A percentile compares a stretch with the other conserved stretches of the same genome.
Evolutionary conservation across 2,329 filamentous ascomycete genomes (phyloP).

Genomic region (Pyricularia grisea): DNA sequence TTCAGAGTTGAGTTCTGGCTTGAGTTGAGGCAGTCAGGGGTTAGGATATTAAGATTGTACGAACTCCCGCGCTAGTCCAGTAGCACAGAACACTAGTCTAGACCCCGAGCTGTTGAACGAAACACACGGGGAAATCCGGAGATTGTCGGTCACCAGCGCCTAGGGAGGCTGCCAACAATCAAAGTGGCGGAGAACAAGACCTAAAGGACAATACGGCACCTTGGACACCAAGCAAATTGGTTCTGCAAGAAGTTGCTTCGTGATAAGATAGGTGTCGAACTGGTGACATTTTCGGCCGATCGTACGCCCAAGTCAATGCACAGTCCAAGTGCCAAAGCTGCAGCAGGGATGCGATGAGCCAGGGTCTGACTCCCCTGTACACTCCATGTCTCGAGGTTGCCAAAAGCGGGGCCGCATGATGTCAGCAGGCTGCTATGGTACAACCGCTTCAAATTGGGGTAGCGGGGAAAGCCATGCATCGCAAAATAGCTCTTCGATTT

Average conservation of each 20-base stretch:
- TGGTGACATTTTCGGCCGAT: background rate
- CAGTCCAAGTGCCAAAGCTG: background rate
- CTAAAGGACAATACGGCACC: background rate
- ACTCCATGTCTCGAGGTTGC: background rate
- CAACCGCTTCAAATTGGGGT: background rate
- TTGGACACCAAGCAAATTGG: background rate
- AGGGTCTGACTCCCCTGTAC: background rate
- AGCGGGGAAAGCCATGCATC: background rate
- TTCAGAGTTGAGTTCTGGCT: background rate
- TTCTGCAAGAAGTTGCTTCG: background rate
- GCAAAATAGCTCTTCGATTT: background rate
- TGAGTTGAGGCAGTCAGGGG: background rate
- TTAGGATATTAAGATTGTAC: background rate
- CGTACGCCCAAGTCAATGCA: background rate
- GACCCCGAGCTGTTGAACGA: background rate
- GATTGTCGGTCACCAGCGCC: background rate
- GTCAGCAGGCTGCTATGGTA: background rate
- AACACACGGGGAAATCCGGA: background rate
- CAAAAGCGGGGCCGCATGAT: slow-evolving; percentile 2
- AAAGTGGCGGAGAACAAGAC: background rate
- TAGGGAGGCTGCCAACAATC: background rate
- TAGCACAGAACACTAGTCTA: background rate
- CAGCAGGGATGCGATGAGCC: background rate
- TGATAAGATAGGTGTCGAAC: background rate
- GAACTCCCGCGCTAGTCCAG: background rate